Evolutionary conservation across 2,329 filamentous ascomycete species (phyloP).

Genomic region (Colletotrichum tropicale): DNA sequence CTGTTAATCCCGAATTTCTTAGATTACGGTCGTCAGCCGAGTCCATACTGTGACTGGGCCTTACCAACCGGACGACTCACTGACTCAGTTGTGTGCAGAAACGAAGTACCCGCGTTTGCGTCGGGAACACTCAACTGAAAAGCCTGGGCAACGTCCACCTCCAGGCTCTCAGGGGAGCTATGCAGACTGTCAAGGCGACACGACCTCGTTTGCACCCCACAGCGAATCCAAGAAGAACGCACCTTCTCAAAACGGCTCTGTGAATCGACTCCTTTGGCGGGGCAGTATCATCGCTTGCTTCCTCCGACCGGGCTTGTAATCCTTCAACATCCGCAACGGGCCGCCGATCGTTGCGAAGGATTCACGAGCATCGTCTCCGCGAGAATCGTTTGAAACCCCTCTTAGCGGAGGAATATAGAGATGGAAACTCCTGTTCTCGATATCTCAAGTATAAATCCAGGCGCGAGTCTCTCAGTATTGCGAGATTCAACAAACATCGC

Average conservation of each 20-base stretch:
- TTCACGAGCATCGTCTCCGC: background rate
- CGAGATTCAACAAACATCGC: background rate
- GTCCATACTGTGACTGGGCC: background rate
- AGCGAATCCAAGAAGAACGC: background rate
- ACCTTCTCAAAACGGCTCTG: background rate
- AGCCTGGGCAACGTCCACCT: background rate
- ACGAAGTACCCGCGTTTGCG: background rate
- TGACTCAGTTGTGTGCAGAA: background rate
- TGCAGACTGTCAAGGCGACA: background rate
- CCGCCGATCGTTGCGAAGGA: background rate
- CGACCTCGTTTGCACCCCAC: background rate
- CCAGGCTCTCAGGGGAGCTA: background rate
- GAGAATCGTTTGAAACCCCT: accelerated
- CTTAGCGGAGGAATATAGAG: accelerated
- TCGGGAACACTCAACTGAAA: background rate
- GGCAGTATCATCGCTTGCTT: background rate
- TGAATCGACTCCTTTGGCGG: background rate
- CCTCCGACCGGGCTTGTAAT: background rate
- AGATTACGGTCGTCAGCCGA: background rate
- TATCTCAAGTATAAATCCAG: accelerated
- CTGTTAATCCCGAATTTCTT: background rate
- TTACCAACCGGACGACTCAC: background rate
- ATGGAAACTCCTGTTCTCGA: accelerated
- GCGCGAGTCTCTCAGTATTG: background rate
- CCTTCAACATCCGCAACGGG: background rate